Conservation (phyloP, 1,284 basidiomycete species). For the Irpex sp. region DNA sequence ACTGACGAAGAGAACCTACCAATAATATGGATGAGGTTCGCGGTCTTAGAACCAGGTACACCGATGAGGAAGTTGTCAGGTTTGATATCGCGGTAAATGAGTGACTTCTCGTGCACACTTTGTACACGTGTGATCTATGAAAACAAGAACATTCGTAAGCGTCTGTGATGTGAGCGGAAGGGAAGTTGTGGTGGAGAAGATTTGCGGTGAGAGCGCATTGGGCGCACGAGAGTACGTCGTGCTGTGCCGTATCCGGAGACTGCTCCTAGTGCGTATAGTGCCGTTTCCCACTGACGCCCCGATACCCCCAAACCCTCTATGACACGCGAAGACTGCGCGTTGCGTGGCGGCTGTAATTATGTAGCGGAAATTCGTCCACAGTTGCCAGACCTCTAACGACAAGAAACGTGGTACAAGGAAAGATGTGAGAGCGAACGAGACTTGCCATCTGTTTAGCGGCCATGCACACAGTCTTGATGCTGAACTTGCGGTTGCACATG, state of each 20-base stretch:
- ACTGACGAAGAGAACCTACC: conserved; percentile 35
- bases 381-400: background rate
- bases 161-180: background rate
- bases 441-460: conserved; percentile 93
- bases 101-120: conserved; percentile 95
- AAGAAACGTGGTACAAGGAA: background rate
- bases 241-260: background rate
- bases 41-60: conserved; percentile 82
- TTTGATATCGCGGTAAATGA: conserved; percentile 98
- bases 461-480: conserved; percentile 96
- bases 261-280: background rate
- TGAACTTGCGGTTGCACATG: conserved; percentile 94
- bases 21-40: conserved; percentile 42
- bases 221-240: background rate
- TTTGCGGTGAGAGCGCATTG: background rate
- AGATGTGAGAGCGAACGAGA: conserved; percentile 11
- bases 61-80: conserved; percentile 97
- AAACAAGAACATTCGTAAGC: conserved; percentile 3
- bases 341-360: background rate
- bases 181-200: background rate
- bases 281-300: background rate
- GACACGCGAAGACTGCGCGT: conserved; percentile 3
- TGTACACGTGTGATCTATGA: conserved; percentile 84
- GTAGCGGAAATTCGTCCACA: background rate
- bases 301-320: background rate